Percentiles rank a stretch among this genome's conserved stretches.
Evolutionary conservation across 2,329 filamentous ascomycete species (phyloP).

Genomic region (Apiospora hydei): DNA sequence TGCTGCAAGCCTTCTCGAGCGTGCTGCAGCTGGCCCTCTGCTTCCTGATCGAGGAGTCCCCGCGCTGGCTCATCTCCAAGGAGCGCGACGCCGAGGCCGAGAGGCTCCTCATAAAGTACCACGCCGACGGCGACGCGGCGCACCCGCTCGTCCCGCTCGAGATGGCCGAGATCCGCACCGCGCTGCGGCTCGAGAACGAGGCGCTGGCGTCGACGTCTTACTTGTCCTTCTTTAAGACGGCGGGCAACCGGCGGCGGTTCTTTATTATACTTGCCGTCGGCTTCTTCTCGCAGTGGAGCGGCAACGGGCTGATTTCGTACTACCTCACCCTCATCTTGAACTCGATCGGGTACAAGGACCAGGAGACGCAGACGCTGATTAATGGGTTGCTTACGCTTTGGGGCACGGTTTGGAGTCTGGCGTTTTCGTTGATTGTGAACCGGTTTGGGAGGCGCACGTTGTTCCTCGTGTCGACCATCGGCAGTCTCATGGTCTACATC

Average conservation of each 20-base stretch:
- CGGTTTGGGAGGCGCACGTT: slow-evolving; percentile 34
- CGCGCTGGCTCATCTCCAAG: slow-evolving; percentile 52
- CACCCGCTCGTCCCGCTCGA: slow-evolving; percentile 46
- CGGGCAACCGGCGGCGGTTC: slow-evolving; percentile 31
- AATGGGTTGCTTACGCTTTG: slow-evolving; percentile 55
- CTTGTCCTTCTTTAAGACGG: slow-evolving; percentile 32
- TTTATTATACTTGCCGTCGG: slow-evolving; percentile 25
- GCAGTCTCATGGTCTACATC: slow-evolving; percentile 31
- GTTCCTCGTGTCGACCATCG: slow-evolving; percentile 36
- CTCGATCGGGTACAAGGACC: slow-evolving; percentile 39
- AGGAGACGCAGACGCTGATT: slow-evolving; percentile 41
- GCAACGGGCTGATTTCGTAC: slow-evolving; percentile 40
- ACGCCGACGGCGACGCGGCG: slow-evolving; percentile 37
- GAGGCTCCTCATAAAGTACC: slow-evolving; percentile 39
- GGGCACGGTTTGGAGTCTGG: slow-evolving; percentile 55
- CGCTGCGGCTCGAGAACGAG: slow-evolving; percentile 52
- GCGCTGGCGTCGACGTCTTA: slow-evolving; percentile 37
- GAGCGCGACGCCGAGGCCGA: slow-evolving; percentile 46
- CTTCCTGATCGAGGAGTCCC: slow-evolving; percentile 52
- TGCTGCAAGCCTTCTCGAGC: slow-evolving; percentile 52
- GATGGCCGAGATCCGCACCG: slow-evolving; percentile 52
- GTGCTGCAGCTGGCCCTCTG: slow-evolving; percentile 45
- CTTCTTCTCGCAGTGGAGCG: slow-evolving; percentile 29
- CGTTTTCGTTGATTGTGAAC: slow-evolving; percentile 47
- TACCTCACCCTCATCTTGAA: slow-evolving; percentile 46